These are phyloP conservation scores for Porphyra umbilicalis DNA, from an alignment of 31 red algal species.

Conservation along the genomic window DNA sequence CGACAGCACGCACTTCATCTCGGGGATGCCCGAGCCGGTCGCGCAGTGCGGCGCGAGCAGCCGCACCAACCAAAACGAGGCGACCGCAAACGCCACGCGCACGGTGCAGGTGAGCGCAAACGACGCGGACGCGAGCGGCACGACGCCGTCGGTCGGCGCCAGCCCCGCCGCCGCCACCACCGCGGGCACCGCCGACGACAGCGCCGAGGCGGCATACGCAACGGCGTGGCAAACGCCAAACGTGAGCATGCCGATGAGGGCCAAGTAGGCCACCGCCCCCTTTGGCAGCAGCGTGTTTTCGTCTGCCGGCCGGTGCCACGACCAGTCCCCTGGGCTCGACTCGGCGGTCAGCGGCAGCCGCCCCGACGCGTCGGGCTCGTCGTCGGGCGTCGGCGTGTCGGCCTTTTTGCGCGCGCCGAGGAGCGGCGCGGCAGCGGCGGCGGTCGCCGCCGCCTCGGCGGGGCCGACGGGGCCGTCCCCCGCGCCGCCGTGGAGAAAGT, in stretches of 20 bases:
- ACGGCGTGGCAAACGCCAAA: constrained; percentile 21
- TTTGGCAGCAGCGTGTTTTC: constrained; percentile 57
- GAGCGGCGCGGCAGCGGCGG: neutral
- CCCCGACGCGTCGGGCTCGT: neutral
- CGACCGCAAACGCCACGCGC: constrained; percentile 3
- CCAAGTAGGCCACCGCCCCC: constrained; percentile 68
- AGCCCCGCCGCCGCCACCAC: neutral
- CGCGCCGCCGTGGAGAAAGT: neutral
- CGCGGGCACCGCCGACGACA: neutral
- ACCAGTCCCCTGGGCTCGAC: constrained; percentile 15
- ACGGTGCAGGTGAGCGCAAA: neutral
- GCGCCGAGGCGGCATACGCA: neutral
- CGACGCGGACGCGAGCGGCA: neutral
- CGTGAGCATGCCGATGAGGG: constrained; percentile 52
- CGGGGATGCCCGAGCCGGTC: constrained; percentile 86
- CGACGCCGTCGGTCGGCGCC: neutral
- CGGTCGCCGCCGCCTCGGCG: neutral
- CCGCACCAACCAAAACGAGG: constrained; percentile 62
- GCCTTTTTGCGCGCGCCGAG: neutral
- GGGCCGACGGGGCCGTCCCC: neutral
- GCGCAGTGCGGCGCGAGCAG: constrained; percentile 75
- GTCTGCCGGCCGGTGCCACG: constrained; percentile 62
- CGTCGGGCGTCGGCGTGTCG: neutral
- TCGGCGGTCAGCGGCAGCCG: neutral
- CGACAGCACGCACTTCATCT: constrained; percentile 80